Evolutionary conservation across 2,329 filamentous ascomycete species (phyloP).

Genomic region (Chrysoporthe puriensis): DNA sequence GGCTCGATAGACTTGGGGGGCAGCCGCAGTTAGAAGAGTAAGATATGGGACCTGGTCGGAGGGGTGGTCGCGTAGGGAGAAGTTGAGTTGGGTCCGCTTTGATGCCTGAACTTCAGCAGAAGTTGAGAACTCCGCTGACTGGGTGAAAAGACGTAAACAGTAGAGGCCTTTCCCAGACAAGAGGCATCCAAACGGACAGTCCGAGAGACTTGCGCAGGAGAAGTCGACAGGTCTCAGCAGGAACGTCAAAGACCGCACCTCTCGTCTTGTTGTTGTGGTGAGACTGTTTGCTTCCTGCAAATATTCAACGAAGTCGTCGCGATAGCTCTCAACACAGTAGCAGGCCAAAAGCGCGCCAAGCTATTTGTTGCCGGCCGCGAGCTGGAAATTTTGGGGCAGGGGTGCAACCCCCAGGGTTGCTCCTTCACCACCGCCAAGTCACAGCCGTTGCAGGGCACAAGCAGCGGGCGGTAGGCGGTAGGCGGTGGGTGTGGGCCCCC

Average conservation of each 20-base stretch:
- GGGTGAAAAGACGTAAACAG: not conserved
- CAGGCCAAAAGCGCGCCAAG: constrained; percentile 23
- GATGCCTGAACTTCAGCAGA: not conserved
- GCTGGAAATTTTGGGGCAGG: constrained; percentile 20
- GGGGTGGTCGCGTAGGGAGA: not conserved
- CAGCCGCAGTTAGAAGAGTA: not conserved
- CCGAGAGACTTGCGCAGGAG: not conserved
- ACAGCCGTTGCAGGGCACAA: not conserved
- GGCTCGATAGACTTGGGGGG: not conserved
- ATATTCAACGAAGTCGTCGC: constrained; percentile 11
- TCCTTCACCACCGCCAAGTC: not conserved
- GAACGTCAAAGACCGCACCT: constrained; percentile 1
- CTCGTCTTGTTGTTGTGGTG: constrained; percentile 3
- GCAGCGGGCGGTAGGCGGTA: constrained; percentile 2
- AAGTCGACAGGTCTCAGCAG: not conserved
- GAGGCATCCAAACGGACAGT: not conserved
- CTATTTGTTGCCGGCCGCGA: constrained; percentile 23
- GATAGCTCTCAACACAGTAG: constrained; percentile 12
- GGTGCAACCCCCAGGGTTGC: not conserved
- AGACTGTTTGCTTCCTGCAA: not conserved
- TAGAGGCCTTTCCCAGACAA: not conserved
- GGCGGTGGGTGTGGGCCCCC: constrained; percentile 3
- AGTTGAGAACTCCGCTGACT: not conserved
- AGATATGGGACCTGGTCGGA: not conserved
- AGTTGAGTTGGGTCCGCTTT: too few species aligned